These are phyloP conservation scores for Xylariaceae sp. DNA, from an alignment of 2,329 filamentous ascomycete species.

Conservation along the genomic window DNA sequence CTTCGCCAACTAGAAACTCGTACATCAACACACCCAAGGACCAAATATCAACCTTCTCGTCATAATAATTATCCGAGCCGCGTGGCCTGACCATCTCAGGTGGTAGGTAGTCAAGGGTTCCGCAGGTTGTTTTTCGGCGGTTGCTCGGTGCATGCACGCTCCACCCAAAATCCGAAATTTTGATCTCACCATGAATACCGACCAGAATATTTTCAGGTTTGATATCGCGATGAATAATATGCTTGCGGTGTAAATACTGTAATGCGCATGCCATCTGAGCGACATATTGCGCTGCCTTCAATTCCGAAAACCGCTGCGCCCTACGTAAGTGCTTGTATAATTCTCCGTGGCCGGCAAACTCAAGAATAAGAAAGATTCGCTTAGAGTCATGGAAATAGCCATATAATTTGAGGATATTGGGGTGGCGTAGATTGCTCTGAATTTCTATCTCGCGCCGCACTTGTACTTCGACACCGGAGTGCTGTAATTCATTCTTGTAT, in stretches of 20 bases:
- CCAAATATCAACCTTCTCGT: slow-evolving; percentile 95
- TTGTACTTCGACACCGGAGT: slow-evolving; percentile 79
- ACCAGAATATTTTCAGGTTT: slow-evolving; percentile 97
- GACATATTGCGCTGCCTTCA: slow-evolving; percentile 83
- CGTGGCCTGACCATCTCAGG: slow-evolving; percentile 94
- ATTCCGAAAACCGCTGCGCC: slow-evolving; percentile 79
- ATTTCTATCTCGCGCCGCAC: slow-evolving; percentile 87
- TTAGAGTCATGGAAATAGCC: slow-evolving; percentile 89
- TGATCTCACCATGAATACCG: slow-evolving; percentile 95
- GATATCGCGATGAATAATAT: slow-evolving; percentile 95
- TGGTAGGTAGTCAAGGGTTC: slow-evolving; percentile 95
- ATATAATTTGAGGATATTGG: slow-evolving; percentile 81
- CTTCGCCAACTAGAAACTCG: slow-evolving; percentile 92
- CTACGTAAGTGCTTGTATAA: slow-evolving; percentile 82
- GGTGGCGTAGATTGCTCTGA: slow-evolving; percentile 82
- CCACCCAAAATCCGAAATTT: slow-evolving; percentile 98
- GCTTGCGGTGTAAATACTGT: slow-evolving; percentile 90
- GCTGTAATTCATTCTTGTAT: slow-evolving; percentile 79
- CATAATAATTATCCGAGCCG: slow-evolving; percentile 83
- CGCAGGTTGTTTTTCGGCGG: slow-evolving; percentile 89
- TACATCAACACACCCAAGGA: slow-evolving; percentile 92
- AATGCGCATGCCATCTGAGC: slow-evolving; percentile 86
- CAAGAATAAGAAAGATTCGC: slow-evolving; percentile 83
- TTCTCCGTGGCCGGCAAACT: slow-evolving; percentile 86
- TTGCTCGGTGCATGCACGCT: slow-evolving; percentile 96